A percentile compares a stretch with the other conserved stretches of the same genome.
phyloP scores from a whole-genome alignment of 805 yeast species.

The Hemisphaericaspora nanyangensis region DNA sequence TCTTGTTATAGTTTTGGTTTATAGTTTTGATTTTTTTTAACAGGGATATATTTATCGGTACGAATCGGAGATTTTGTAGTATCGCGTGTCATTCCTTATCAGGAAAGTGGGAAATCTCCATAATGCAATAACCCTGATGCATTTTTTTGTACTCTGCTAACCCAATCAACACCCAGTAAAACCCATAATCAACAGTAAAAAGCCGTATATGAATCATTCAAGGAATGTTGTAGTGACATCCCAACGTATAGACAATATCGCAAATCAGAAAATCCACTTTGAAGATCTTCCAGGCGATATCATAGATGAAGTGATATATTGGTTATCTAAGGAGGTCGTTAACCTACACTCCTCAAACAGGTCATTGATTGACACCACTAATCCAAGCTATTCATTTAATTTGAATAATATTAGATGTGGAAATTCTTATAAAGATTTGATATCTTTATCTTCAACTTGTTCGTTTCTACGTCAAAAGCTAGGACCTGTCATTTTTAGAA shows the following conservation, averaged over 20 bases:
- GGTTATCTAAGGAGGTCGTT: conserved; percentile 11
- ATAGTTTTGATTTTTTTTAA: too few species aligned
- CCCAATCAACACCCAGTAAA: too few species aligned
- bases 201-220: too few species aligned
- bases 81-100: too few species aligned
- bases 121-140: too few species aligned
- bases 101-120: not conserved
- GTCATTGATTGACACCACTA: not conserved
- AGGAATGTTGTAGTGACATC: too few species aligned
- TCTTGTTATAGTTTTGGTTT: not conserved
- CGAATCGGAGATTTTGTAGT: too few species aligned
- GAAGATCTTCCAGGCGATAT: conserved; percentile 18
- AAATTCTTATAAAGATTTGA: conserved; percentile 10
- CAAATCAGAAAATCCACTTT: conserved; percentile 1
- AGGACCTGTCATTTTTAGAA: conserved; percentile 17
- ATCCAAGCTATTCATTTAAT: conserved; percentile 7
- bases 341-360: not conserved
- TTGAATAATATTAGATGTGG: conserved; percentile 8
- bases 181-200: too few species aligned
- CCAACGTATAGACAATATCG: too few species aligned
- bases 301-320: conserved; percentile 12
- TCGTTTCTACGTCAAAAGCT: conserved; percentile 15
- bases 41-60: too few species aligned
- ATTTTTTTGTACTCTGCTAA: too few species aligned
- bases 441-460: conserved; percentile 23